A percentile compares a stretch with the other conserved stretches of the same genome.
Evolutionary conservation across 2,329 filamentous ascomycete species (phyloP).

Genomic region (Blastomyces emzantsi): DNA sequence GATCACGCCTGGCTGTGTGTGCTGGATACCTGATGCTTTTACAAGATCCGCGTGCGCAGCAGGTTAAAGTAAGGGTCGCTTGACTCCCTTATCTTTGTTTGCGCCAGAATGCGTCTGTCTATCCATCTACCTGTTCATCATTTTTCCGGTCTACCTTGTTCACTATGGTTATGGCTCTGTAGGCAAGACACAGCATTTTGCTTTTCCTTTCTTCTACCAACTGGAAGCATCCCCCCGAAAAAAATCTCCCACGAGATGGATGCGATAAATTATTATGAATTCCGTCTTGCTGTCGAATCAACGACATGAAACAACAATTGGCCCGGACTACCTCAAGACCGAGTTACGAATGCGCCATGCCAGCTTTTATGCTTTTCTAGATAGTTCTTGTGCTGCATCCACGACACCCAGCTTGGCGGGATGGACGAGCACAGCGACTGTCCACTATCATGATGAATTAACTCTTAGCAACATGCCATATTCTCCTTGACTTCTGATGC

Average conservation of each 20-base stretch:
- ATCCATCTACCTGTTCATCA: not conserved
- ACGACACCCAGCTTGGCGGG: not conserved
- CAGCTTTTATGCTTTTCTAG: not conserved
- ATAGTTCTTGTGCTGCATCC: not conserved
- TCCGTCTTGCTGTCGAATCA: conserved; percentile 1
- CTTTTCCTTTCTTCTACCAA: too few relatives aligned
- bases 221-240: too few relatives aligned
- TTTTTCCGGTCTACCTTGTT: too few relatives aligned
- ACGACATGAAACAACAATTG: not conserved
- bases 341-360: not conserved
- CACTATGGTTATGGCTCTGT: too few relatives aligned
- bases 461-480: not conserved
- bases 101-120: not conserved
- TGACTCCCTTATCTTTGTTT: not conserved
- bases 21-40: not conserved
- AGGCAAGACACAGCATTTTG: too few relatives aligned
- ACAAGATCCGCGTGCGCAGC: not conserved
- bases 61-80: not conserved
- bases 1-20: conserved; percentile 6
- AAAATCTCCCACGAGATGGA: not conserved
- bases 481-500: not conserved
- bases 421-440: not conserved
- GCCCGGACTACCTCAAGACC: not conserved
- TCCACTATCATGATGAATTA: not conserved
- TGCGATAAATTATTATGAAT: not conserved